Percentiles rank a stretch among this genome's conserved stretches.
Evolutionary conservation across 2,329 filamentous ascomycete species (phyloP).

Genomic region (Clarireedia paspali): DNA sequence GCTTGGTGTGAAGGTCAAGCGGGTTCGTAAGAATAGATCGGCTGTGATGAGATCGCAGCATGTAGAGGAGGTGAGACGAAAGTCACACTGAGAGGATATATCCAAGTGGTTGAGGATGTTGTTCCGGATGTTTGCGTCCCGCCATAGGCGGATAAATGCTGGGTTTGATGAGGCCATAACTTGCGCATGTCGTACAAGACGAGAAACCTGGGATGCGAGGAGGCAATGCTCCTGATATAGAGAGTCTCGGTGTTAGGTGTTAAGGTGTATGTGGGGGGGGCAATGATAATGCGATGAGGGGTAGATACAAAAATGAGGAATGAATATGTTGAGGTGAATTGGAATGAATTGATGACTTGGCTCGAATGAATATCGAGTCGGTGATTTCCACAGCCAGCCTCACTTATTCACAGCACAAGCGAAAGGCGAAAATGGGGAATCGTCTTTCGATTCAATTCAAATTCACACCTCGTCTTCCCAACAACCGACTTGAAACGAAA

Average conservation of each 20-base stretch:
- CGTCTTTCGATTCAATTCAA: not conserved
- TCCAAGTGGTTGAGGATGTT: conserved; percentile 25
- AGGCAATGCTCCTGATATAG: not conserved
- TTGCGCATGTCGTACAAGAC: conserved; percentile 25
- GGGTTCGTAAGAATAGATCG: conserved; percentile 60
- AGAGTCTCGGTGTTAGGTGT: not conserved
- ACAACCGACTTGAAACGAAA: not conserved
- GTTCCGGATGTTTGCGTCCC: conserved; percentile 24
- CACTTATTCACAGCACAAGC: too few species aligned
- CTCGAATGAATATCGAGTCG: too few species aligned
- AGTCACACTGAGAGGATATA: conserved; percentile 37
- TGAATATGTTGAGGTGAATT: too few species aligned
- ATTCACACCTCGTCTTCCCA: not conserved
- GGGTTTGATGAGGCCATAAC: conserved; percentile 28
- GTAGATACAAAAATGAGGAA: too few species aligned
- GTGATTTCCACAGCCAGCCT: too few species aligned
- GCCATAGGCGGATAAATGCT: conserved; percentile 29
- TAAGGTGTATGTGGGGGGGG: not conserved
- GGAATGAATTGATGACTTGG: too few species aligned
- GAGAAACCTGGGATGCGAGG: not conserved
- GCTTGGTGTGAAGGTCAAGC: conserved; percentile 63
- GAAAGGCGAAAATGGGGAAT: too few species aligned
- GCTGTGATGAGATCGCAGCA: conserved; percentile 64
- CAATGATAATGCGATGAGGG: not conserved
- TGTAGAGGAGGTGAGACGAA: conserved; percentile 62